phyloP scores from a whole-genome alignment of 2,329 filamentous ascomycete genomes.

The Rutstroemia sp. region DNA sequence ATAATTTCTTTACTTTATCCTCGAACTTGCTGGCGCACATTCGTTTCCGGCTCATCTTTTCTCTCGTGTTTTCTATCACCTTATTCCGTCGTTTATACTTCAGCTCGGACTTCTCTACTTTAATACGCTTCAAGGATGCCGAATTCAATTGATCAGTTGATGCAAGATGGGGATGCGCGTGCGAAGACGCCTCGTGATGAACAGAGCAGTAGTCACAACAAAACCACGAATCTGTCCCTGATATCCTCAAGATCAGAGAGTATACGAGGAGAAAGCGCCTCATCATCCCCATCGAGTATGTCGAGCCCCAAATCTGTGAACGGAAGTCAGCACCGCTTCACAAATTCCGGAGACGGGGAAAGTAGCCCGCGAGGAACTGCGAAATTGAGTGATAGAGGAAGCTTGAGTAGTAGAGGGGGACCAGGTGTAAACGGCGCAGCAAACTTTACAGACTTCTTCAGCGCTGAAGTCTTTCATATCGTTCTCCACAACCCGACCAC shows the following conservation, averaged over 20 bases:
- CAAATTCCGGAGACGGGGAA: neutral
- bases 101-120: neutral
- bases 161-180: neutral
- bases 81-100: neutral
- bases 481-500: conserved; percentile 43
- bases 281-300: neutral
- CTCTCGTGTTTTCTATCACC: too few relatives aligned
- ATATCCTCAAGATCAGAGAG: neutral
- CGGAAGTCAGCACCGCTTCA: neutral
- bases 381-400: neutral
- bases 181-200: neutral
- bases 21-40: too few relatives aligned
- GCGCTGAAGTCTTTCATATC: conserved; percentile 42
- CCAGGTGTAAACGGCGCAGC: neutral
- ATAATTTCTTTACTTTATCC: too few relatives aligned
- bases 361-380: neutral
- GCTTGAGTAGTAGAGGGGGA: neutral
- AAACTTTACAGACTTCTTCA: conserved; percentile 39
- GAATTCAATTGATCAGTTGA: neutral
- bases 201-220: neutral
- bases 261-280: neutral
- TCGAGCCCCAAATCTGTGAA: neutral
- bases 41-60: neutral
- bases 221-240: neutral
- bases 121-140: neutral